Conservation (phyloP, 164 flowering plant genomes). For the Aristolochia fimbriata region DNA sequence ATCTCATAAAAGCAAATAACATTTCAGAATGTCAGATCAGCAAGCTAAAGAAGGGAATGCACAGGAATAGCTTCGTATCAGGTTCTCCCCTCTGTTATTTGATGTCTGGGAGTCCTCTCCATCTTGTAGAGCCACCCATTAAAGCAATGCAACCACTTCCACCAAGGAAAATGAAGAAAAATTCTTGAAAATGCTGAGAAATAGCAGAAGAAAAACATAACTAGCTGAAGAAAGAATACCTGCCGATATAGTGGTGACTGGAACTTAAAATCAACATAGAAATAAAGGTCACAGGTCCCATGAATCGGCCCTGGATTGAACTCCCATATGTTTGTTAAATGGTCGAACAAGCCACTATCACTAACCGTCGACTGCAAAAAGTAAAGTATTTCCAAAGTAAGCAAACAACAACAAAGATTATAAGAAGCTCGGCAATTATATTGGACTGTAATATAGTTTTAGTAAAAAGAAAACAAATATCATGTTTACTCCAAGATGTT, state of each 20-base stretch:
- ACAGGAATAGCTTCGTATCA: too few relatives aligned
- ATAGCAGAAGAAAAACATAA: not conserved
- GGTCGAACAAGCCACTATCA: constrained; percentile 71
- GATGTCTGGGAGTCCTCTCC: not conserved
- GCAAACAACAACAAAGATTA: too few relatives aligned
- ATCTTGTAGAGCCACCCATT: not conserved
- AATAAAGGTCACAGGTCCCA: constrained; percentile 68
- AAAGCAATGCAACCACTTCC: not conserved
- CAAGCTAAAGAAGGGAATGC: not conserved
- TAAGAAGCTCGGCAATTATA: too few relatives aligned
- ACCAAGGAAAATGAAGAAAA: not conserved
- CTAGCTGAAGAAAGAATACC: constrained; percentile 34
- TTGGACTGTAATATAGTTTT: too few relatives aligned
- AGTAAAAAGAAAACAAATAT: too few relatives aligned
- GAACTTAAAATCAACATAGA: constrained; percentile 91
- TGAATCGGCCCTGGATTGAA: constrained; percentile 86
- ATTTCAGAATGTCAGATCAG: not conserved
- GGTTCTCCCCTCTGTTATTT: too few relatives aligned
- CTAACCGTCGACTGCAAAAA: constrained; percentile 60
- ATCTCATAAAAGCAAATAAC: too few relatives aligned
- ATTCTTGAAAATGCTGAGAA: not conserved
- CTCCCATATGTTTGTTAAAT: constrained; percentile 89
- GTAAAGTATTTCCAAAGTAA: not conserved
- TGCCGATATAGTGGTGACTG: constrained; percentile 86
- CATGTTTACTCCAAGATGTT: too few relatives aligned